Percentiles rank a stretch among this genome's conserved stretches.
phyloP scores from a whole-genome alignment of 768 basidiomycete genomes.

The Leccinum arenicola region DNA sequence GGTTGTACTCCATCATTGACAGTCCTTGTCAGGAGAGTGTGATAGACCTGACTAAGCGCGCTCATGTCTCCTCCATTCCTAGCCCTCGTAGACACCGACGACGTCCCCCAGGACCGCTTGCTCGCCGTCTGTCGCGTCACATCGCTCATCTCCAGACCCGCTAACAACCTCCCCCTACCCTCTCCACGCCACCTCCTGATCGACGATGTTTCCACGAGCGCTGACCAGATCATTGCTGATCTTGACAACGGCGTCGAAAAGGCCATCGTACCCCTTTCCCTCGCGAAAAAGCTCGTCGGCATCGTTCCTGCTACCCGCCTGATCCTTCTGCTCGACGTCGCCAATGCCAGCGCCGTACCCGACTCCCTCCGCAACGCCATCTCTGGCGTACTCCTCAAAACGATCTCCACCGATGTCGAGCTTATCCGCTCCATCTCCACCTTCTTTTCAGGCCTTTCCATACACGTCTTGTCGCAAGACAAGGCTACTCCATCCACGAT shows the following conservation, averaged over 20 bases:
- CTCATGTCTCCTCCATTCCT: constrained; percentile 44
- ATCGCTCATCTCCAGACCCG: constrained; percentile 59
- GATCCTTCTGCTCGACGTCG: constrained; percentile 72
- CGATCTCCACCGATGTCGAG: constrained; percentile 67
- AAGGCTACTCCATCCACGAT: constrained; percentile 61
- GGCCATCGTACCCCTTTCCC: constrained; percentile 68
- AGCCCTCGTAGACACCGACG: constrained; percentile 51
- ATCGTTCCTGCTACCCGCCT: constrained; percentile 69
- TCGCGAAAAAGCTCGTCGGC: constrained; percentile 65
- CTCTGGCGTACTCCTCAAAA: constrained; percentile 79
- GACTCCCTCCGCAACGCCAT: constrained; percentile 71
- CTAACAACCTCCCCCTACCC: constrained; percentile 29
- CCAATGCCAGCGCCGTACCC: constrained; percentile 69
- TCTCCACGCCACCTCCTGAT: constrained; percentile 52
- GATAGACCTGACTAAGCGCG: constrained; percentile 22
- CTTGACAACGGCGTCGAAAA: constrained; percentile 82
- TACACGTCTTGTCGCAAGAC: constrained; percentile 57
- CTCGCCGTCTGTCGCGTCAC: constrained; percentile 68
- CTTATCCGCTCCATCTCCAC: constrained; percentile 73
- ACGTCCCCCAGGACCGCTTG: constrained; percentile 46
- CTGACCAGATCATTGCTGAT: constrained; percentile 57
- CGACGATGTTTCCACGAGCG: constrained; percentile 44
- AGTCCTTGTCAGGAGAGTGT: neutral
- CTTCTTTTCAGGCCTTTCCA: constrained; percentile 62
- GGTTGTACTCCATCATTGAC: constrained; percentile 57